Evolutionary conservation across 140 eudicot genomes (phyloP).

Genomic region (Flaveria floridana): DNA sequence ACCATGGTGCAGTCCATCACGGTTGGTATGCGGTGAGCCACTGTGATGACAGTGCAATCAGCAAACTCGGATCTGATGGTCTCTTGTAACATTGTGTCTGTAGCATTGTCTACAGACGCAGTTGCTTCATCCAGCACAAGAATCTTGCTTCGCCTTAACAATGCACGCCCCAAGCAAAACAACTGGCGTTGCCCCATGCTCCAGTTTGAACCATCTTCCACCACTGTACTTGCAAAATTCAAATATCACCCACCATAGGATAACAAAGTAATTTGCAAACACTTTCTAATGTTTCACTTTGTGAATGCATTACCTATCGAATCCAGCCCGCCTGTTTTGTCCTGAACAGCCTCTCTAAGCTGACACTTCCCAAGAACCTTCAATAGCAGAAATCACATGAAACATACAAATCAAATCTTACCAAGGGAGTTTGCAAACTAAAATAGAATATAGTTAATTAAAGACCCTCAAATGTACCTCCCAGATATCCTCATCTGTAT

Average conservation of each 20-base stretch:
- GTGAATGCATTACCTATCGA: slow-evolving; percentile 56
- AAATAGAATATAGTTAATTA: not conserved
- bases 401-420: not conserved
- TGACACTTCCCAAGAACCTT: slow-evolving; percentile 94
- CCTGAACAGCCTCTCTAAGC: slow-evolving; percentile 82
- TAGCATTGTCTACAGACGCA: slow-evolving; percentile 92
- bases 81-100: slow-evolving; percentile 79
- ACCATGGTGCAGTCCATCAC: slow-evolving; percentile 97
- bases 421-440: not conserved
- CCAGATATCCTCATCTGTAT: slow-evolving; percentile 76
- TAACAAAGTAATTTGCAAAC: not conserved
- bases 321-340: slow-evolving; percentile 69
- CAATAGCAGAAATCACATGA: slow-evolving; percentile 1
- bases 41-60: slow-evolving; percentile 86
- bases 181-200: slow-evolving; percentile 97
- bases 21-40: slow-evolving; percentile 95
- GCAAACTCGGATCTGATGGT: slow-evolving; percentile 84
- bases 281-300: not conserved
- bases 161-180: slow-evolving; percentile 91
- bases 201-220: slow-evolving; percentile 93
- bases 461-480: slow-evolving; percentile 55
- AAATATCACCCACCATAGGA: slow-evolving; percentile 3
- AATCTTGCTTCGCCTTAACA: slow-evolving; percentile 80
- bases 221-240: slow-evolving; percentile 49
- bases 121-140: slow-evolving; percentile 97